These are phyloP conservation scores for Gastrolobium villosum DNA, from an alignment of 306 rosid species.

Conservation along the genomic window DNA sequence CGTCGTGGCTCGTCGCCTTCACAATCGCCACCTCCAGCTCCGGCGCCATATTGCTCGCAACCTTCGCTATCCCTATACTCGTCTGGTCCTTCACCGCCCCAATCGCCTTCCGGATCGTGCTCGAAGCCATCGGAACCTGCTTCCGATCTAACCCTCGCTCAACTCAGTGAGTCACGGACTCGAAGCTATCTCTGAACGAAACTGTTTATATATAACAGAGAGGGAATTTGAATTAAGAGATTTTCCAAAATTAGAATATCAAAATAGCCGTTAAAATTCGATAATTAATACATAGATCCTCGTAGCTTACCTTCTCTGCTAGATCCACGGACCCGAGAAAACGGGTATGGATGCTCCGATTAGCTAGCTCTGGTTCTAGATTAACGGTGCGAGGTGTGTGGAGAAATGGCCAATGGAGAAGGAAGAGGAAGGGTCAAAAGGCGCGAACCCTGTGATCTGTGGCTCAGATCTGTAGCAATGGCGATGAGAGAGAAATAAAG, in stretches of 20 bases:
- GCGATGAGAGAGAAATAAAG: conserved; percentile 21
- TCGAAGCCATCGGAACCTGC: conserved; percentile 71
- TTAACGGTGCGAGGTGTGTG: neutral
- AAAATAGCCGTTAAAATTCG: conserved; percentile 29
- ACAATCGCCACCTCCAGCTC: conserved; percentile 96
- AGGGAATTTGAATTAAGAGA: neutral
- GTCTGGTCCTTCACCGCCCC: conserved; percentile 99
- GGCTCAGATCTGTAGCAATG: conserved; percentile 42
- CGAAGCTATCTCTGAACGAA: neutral
- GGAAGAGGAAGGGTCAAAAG: conserved; percentile 19
- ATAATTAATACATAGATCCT: neutral
- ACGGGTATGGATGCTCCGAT: conserved; percentile 43
- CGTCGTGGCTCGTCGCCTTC: conserved; percentile 94
- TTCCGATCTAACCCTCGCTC: conserved; percentile 18
- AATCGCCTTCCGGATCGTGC: conserved; percentile 96
- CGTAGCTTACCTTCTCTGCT: conserved; percentile 38
- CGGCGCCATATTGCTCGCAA: conserved; percentile 94
- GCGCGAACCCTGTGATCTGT: conserved; percentile 35
- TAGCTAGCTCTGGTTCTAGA: conserved; percentile 11
- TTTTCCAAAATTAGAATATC: conserved; percentile 39
- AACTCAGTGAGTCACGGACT: neutral
- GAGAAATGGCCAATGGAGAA: conserved; percentile 21
- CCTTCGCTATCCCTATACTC: conserved; percentile 96
- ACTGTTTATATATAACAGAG: neutral
- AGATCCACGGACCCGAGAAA: conserved; percentile 54